These are phyloP conservation scores for Sporothrix curviconia DNA, from an alignment of 2,329 filamentous ascomycete species.

Conservation along the genomic window DNA sequence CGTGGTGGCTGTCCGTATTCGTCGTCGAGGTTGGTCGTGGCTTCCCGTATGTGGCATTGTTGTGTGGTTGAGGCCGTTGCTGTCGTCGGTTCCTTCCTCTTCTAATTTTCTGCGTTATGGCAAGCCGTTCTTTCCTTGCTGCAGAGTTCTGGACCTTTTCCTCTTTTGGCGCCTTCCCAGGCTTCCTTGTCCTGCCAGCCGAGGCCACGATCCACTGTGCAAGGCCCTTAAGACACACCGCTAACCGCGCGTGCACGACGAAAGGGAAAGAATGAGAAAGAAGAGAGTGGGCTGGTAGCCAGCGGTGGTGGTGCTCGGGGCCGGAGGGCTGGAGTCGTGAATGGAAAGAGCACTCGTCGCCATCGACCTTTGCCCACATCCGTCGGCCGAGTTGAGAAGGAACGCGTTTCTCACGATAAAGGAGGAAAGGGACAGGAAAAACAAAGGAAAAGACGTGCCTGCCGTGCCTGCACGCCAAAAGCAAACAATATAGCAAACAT, in stretches of 20 bases:
- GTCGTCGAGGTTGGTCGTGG: no score
- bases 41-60: no score
- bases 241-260: not conserved
- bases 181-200: not conserved
- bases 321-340: not conserved
- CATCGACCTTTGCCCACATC: not conserved
- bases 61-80: not conserved
- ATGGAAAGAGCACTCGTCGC: not conserved
- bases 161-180: not conserved
- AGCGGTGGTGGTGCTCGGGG: not conserved
- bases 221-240: constrained; percentile 5
- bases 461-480: constrained; percentile 7
- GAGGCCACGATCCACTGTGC: not conserved
- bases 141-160: not conserved
- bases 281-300: not conserved
- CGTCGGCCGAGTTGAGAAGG: not conserved
- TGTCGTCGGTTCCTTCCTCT: not conserved
- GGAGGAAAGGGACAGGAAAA: not conserved
- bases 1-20: no score
- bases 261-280: not conserved
- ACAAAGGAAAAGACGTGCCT: not conserved
- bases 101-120: no score
- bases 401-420: not conserved
- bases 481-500: constrained; percentile 4
- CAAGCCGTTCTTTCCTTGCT: not conserved